A percentile compares a stretch with the other conserved stretches of the same genome.
Conservation (phyloP, 495 filamentous ascomycete species). For the Tuber aestivum region DNA sequence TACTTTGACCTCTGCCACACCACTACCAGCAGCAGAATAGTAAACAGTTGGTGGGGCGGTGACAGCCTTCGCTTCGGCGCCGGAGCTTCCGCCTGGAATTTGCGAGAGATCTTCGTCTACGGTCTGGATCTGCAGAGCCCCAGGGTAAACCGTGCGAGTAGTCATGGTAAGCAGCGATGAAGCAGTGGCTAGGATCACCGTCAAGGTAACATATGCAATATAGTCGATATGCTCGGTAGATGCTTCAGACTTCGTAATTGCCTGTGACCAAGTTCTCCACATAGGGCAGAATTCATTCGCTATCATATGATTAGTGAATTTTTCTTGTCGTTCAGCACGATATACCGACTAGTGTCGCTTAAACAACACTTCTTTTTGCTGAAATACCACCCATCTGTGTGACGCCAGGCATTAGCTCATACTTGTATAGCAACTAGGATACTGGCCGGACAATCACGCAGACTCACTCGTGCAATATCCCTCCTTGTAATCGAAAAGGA, state of each 20-base stretch:
- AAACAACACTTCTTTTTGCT: slow-evolving; percentile 74
- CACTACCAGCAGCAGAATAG: slow-evolving; percentile 92
- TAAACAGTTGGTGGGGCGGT: slow-evolving; percentile 71
- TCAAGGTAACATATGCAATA: slow-evolving; percentile 62
- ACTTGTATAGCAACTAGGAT: background rate
- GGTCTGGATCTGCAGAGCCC: slow-evolving; percentile 74
- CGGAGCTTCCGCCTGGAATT: slow-evolving; percentile 40
- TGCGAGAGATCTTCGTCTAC: slow-evolving; percentile 70
- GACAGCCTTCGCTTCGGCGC: slow-evolving; percentile 41
- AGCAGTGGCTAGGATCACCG: slow-evolving; percentile 63
- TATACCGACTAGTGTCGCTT: slow-evolving; percentile 46
- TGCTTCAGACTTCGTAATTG: slow-evolving; percentile 40
- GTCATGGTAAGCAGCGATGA: slow-evolving; percentile 76
- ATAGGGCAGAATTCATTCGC: slow-evolving; percentile 42
- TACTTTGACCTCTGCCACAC: slow-evolving; percentile 94
- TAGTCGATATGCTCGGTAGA: slow-evolving; percentile 77
- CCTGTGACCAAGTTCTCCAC: slow-evolving; percentile 41
- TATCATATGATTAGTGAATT: slow-evolving; percentile 12
- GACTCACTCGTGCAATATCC: slow-evolving; percentile 64
- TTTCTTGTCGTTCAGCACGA: background rate
- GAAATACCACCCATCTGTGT: slow-evolving; percentile 55
- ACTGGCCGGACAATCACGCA: slow-evolving; percentile 11
- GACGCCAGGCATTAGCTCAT: slow-evolving; percentile 17
- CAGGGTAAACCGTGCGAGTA: slow-evolving; percentile 87
- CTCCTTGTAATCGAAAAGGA: slow-evolving; percentile 82